phyloP scores from a whole-genome alignment of 176 grass and related monocot species.

The Panicum miliaceum region DNA sequence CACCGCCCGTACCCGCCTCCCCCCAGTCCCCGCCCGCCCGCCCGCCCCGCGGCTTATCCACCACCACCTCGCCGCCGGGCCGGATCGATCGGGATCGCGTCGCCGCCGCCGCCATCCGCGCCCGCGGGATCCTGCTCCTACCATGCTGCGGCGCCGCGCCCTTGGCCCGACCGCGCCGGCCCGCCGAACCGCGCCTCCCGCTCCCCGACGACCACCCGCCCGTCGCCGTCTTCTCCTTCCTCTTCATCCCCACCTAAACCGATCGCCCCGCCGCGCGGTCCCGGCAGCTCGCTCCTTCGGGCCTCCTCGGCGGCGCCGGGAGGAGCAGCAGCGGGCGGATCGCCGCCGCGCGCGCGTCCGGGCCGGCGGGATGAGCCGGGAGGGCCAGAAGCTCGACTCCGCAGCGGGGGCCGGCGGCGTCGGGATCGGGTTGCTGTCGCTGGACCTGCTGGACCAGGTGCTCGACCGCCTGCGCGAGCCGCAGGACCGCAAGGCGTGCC shows the following conservation, averaged over 20 bases:
- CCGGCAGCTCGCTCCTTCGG: background rate
- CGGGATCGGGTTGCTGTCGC: conserved; percentile 43
- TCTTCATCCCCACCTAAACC: conserved; percentile 89
- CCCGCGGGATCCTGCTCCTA: conserved; percentile 43
- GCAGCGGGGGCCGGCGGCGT: background rate
- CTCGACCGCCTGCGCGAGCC: conserved; percentile 69
- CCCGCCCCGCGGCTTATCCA: conserved; percentile 6
- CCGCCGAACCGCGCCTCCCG: conserved; percentile 41
- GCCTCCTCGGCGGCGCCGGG: background rate
- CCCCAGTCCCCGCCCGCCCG: conserved; percentile 13
- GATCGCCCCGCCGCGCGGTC: accelerated
- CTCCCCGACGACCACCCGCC: conserved; percentile 47
- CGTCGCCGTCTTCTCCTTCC: conserved; percentile 75
- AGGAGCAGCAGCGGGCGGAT: background rate
- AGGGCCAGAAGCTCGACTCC: conserved; percentile 33
- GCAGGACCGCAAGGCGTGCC: conserved; percentile 77
- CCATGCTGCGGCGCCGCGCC: conserved; percentile 59
- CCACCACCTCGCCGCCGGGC: background rate
- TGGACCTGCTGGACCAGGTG: conserved; percentile 77
- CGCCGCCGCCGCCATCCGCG: background rate
- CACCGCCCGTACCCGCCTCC: conserved; percentile 22
- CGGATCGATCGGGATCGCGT: conserved; percentile 1
- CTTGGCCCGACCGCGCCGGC: conserved; percentile 51
- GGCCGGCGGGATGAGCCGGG: conserved; percentile 26
- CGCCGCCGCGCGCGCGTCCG: background rate